These are phyloP conservation scores for Vigna unguiculata DNA, from an alignment of 306 rosid genomes.

Conservation along the genomic window DNA sequence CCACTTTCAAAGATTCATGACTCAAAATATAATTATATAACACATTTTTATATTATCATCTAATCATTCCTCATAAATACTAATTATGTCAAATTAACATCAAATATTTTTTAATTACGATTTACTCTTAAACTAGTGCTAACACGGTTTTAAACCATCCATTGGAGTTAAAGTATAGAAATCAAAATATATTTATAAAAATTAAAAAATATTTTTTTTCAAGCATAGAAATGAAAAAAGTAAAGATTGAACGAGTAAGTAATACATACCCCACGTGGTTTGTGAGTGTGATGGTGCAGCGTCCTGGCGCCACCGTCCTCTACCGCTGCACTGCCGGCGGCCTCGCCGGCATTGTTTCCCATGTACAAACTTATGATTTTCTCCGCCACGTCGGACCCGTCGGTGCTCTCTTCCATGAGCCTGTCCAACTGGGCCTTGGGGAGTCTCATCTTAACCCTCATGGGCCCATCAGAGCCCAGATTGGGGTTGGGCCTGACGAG, in stretches of 20 bases:
- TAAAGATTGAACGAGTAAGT: too few species aligned
- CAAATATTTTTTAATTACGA: too few species aligned
- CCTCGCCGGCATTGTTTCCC: slow-evolving; percentile 14
- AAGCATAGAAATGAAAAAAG: too few species aligned
- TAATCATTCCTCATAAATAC: too few species aligned
- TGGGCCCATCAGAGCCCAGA: slow-evolving; percentile 44
- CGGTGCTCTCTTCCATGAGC: slow-evolving; percentile 69
- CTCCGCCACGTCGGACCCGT: slow-evolving; percentile 61
- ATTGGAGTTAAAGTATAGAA: too few species aligned
- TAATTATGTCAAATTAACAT: too few species aligned
- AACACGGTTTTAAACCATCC: too few species aligned
- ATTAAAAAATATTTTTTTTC: too few species aligned
- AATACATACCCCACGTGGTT: slow-evolving; percentile 59
- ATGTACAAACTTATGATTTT: slow-evolving; percentile 67
- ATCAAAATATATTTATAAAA: too few species aligned
- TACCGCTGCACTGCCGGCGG: slow-evolving; percentile 14
- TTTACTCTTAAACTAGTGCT: too few species aligned
- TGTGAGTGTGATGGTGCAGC: slow-evolving; percentile 32
- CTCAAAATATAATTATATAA: neutral
- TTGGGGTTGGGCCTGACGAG: neutral
- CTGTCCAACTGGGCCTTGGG: slow-evolving; percentile 70
- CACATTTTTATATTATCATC: too few species aligned
- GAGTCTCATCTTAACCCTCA: slow-evolving; percentile 68
- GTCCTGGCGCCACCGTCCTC: slow-evolving; percentile 43
- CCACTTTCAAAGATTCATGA: slow-evolving; percentile 13